Conservation (phyloP, 495 filamentous ascomycete genomes). For the Penicillium robsamsonii region DNA sequence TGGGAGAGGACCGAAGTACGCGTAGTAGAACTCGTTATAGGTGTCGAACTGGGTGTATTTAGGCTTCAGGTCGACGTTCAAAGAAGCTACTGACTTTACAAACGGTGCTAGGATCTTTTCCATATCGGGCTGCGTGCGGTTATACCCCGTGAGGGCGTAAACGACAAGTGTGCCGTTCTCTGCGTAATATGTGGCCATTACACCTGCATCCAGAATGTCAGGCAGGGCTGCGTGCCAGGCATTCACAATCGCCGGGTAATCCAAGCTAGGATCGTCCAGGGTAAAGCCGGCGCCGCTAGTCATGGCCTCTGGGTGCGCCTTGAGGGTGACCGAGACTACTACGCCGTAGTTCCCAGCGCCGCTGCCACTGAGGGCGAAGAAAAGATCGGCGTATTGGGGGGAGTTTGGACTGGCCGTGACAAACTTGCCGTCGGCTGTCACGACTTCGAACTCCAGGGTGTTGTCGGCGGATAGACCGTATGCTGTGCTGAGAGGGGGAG, state of each 20-base stretch:
- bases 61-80: no score
- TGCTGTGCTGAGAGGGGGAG: conserved; percentile 39
- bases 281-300: conserved; percentile 39
- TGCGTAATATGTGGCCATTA: no score
- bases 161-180: no score
- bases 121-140: no score
- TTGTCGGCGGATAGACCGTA: conserved; percentile 41
- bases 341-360: conserved; percentile 51
- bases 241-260: conserved; percentile 36
- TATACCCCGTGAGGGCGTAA: no score
- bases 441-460: conserved; percentile 36
- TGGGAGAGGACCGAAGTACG: no score
- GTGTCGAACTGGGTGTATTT: no score
- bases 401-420: conserved; percentile 39
- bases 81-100: no score
- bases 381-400: conserved; percentile 52
- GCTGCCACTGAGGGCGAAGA: conserved; percentile 53
- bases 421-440: conserved; percentile 36
- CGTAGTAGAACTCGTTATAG: no score
- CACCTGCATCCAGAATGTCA: conserved; percentile 33
- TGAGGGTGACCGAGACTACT: conserved; percentile 46
- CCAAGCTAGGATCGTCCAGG: conserved; percentile 20
- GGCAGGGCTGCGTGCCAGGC: conserved; percentile 33
- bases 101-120: no score
- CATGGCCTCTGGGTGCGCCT: conserved; percentile 35